Conservation (phyloP, 2,329 filamentous ascomycete species). For the Fusarium foetens region DNA sequence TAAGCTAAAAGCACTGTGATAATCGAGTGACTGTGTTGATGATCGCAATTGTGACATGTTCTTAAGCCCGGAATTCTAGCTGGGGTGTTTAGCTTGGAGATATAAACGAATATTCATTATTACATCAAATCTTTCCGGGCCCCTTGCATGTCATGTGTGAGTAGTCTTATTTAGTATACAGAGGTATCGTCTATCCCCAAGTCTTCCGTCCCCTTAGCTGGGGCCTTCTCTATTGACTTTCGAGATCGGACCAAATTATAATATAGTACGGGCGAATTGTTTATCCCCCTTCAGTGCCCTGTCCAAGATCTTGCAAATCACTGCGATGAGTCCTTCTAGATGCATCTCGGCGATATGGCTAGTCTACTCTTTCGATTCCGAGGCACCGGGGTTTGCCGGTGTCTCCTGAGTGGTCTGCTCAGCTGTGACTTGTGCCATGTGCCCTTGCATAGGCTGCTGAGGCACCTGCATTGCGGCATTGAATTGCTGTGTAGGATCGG, state of each 20-base stretch:
- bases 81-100: not conserved
- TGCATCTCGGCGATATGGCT: not conserved
- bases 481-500: slow-evolving; percentile 29
- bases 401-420: slow-evolving; percentile 25
- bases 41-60: not conserved
- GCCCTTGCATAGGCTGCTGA: slow-evolving; percentile 18
- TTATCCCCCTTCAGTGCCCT: not conserved
- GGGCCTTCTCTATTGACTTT: slow-evolving; percentile 2
- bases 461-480: slow-evolving; percentile 3
- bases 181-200: slow-evolving; percentile 42
- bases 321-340: not conserved
- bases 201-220: not conserved
- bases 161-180: slow-evolving; percentile 39
- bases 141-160: slow-evolving; percentile 4
- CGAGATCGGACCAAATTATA: slow-evolving; percentile 10
- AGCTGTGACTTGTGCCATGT: slow-evolving; percentile 2
- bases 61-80: not conserved
- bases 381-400: slow-evolving; percentile 5
- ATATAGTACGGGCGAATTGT: not conserved
- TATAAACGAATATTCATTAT: not conserved
- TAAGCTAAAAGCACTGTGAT: not conserved
- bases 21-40: not conserved
- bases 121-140: not conserved
- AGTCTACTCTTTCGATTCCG: slow-evolving; percentile 7
- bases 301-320: slow-evolving; percentile 5